A percentile compares a stretch with the other conserved stretches of the same genome.
phyloP scores from a whole-genome alignment of 2,329 filamentous ascomycete genomes.

The Fusarium citri region DNA sequence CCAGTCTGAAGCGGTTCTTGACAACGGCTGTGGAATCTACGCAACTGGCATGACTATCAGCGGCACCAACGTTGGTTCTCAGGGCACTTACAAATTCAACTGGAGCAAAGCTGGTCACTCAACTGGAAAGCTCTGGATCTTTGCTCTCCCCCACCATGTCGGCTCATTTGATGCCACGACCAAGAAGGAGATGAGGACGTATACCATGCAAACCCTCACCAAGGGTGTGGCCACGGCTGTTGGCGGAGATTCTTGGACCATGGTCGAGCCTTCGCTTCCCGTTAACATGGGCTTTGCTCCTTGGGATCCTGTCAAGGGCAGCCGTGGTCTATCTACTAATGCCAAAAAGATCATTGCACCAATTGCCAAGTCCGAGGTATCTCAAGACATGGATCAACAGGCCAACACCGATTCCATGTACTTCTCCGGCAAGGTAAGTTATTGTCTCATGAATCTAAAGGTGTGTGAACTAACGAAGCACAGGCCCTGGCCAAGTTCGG shows the following conservation, averaged over 20 bases:
- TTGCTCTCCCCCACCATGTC: conserved; percentile 87
- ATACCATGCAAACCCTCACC: conserved; percentile 81
- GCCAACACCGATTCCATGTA: conserved; percentile 89
- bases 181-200: conserved; percentile 60
- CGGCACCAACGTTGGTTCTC: conserved; percentile 68
- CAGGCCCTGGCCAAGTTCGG: conserved; percentile 82
- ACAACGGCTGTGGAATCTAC: conserved; percentile 81
- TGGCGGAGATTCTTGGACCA: conserved; percentile 78
- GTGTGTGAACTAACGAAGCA: conserved; percentile 14
- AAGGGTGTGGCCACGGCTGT: conserved; percentile 85
- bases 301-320: conserved; percentile 70
- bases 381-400: conserved; percentile 79
- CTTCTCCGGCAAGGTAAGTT: conserved; percentile 81
- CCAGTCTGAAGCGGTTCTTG: conserved; percentile 74
- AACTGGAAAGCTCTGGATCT: conserved; percentile 78
- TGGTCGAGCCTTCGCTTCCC: conserved; percentile 80
- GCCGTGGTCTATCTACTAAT: conserved; percentile 62
- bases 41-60: conserved; percentile 72
- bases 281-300: conserved; percentile 81
- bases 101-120: conserved; percentile 78
- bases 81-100: conserved; percentile 77
- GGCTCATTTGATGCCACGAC: conserved; percentile 75
- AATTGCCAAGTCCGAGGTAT: conserved; percentile 77
- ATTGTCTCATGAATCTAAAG: neutral
- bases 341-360: conserved; percentile 69